These are phyloP conservation scores for Paratrypanosoma confusum DNA, from an alignment of 208 protist species.

Conservation along the genomic window DNA sequence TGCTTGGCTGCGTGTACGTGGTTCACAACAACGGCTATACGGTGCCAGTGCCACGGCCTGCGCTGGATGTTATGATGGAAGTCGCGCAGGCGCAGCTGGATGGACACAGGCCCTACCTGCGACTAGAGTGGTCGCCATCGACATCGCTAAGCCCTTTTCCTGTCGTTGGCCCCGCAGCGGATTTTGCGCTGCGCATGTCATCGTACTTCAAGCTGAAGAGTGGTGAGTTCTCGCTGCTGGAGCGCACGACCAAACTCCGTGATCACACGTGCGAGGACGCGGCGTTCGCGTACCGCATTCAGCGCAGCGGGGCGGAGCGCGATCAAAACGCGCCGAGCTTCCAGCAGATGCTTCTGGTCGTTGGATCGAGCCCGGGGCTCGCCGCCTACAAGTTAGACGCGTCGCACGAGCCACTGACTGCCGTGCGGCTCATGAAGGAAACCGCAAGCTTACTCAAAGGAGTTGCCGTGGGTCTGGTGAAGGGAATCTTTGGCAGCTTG, in stretches of 20 bases:
- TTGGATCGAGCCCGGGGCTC: conserved; percentile 40
- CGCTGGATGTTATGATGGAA: conserved; percentile 46
- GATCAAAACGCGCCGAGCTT: no score
- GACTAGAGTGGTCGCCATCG: conserved; percentile 41
- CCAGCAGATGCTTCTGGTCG: conserved; percentile 41
- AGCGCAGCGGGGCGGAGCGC: conserved; percentile 1
- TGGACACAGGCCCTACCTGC: conserved; percentile 39
- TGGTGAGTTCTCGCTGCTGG: conserved; percentile 22
- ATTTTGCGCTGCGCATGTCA: conserved; percentile 35
- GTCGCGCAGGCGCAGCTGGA: conserved; percentile 29
- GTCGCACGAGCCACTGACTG: conserved; percentile 21
- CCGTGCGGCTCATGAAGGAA: conserved; percentile 30
- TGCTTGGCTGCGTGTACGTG: conserved; percentile 31
- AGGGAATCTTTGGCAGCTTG: conserved; percentile 26
- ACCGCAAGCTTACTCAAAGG: conserved; percentile 32
- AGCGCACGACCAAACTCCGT: conserved; percentile 15
- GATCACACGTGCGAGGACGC: not conserved
- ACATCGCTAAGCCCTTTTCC: conserved; percentile 39
- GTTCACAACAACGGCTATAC: conserved; percentile 51
- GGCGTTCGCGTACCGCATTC: not conserved
- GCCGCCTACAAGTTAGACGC: conserved; percentile 39
- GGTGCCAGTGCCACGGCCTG: conserved; percentile 34
- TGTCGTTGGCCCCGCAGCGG: conserved; percentile 38
- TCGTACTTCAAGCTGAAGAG: conserved; percentile 21
- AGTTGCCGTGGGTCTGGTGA: conserved; percentile 28